These are phyloP conservation scores for Triticum monococcum DNA, from an alignment of 176 grass and related monocot species.

Conservation along the genomic window DNA sequence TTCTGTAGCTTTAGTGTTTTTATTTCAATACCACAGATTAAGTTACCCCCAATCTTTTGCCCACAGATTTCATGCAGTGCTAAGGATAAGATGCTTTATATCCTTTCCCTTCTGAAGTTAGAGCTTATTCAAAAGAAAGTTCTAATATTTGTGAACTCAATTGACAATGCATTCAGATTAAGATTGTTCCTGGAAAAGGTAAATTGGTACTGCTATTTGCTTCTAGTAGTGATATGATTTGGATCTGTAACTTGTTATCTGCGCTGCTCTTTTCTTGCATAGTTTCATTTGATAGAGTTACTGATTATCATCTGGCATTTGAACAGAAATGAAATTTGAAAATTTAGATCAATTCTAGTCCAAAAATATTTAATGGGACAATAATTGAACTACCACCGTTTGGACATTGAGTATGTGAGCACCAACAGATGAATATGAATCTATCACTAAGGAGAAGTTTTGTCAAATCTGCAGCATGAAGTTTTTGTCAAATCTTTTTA, in stretches of 20 bases:
- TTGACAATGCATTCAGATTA: slow-evolving; percentile 90
- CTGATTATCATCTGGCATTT: background rate
- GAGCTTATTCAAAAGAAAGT: slow-evolving; percentile 96
- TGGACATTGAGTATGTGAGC: background rate
- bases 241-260: background rate
- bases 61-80: slow-evolving; percentile 73
- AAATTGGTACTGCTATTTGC: slow-evolving; percentile 16
- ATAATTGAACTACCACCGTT: background rate
- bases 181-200: slow-evolving; percentile 93
- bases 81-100: slow-evolving; percentile 85
- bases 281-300: slow-evolving; percentile 4
- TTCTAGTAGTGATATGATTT: background rate
- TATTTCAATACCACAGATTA: background rate
- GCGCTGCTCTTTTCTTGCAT: slow-evolving; percentile 2
- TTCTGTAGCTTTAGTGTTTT: background rate
- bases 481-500: background rate
- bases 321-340: background rate
- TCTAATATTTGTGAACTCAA: slow-evolving; percentile 96
- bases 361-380: slow-evolving; percentile 11
- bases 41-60: slow-evolving; percentile 17
- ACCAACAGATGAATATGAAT: background rate
- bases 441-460: background rate
- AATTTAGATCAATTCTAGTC: background rate
- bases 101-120: slow-evolving; percentile 72
- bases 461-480: background rate